Evolutionary conservation across 805 yeast genomes (phyloP).

Genomic region (Candida yuanshanica): DNA sequence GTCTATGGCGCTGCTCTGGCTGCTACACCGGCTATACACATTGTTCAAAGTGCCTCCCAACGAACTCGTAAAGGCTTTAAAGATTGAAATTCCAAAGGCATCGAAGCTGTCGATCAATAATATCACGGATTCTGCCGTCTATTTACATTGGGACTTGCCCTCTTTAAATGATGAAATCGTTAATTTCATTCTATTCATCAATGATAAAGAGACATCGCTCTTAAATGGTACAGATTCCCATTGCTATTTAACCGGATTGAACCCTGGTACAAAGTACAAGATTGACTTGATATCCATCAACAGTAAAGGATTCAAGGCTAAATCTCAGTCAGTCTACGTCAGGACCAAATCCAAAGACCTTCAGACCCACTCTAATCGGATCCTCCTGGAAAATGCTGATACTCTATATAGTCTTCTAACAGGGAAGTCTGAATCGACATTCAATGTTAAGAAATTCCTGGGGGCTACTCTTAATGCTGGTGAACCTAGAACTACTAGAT

Average conservation of each 20-base stretch:
- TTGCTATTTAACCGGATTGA: slow-evolving; percentile 28
- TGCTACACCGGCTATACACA: slow-evolving; percentile 15
- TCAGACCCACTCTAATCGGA: slow-evolving; percentile 15
- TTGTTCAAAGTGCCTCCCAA: slow-evolving; percentile 36
- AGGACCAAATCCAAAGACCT: slow-evolving; percentile 29
- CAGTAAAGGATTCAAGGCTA: slow-evolving; percentile 33
- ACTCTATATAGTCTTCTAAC: slow-evolving; percentile 30
- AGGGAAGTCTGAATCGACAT: slow-evolving; percentile 19
- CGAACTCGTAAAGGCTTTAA: slow-evolving; percentile 39
- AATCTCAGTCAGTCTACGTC: slow-evolving; percentile 35
- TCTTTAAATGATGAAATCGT: slow-evolving; percentile 22
- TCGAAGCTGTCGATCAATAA: slow-evolving; percentile 52
- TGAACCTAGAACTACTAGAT: slow-evolving; percentile 19
- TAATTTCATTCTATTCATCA: slow-evolving; percentile 33
- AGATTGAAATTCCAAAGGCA: slow-evolving; percentile 49
- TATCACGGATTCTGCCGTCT: slow-evolving; percentile 39
- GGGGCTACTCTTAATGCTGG: slow-evolving; percentile 6
- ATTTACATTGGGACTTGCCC: slow-evolving; percentile 49
- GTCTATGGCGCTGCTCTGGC: slow-evolving; percentile 19
- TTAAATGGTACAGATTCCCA: slow-evolving; percentile 32
- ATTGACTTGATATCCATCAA: slow-evolving; percentile 39
- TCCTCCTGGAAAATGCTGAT: slow-evolving; percentile 33
- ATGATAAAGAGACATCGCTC: slow-evolving; percentile 31
- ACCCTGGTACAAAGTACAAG: slow-evolving; percentile 34
- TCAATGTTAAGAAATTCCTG: slow-evolving; percentile 20